A percentile compares a stretch with the other conserved stretches of the same genome.
These are phyloP conservation scores for Teunomyces barrocoloradensis DNA, from an alignment of 805 yeast species.

Conservation along the genomic window DNA sequence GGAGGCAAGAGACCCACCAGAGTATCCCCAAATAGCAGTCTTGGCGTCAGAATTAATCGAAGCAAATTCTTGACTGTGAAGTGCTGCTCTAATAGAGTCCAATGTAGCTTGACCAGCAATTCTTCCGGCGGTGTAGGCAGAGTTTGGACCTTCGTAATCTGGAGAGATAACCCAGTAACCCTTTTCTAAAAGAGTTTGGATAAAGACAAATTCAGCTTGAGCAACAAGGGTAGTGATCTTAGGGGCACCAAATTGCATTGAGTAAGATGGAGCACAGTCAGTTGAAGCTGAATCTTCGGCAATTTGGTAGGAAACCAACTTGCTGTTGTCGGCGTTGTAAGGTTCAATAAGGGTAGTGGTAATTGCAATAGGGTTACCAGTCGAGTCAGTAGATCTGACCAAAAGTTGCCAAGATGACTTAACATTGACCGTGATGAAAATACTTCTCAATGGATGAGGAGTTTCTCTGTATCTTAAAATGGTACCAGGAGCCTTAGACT, in stretches of 20 bases:
- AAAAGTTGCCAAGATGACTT: constrained; percentile 17
- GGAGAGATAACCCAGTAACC: constrained; percentile 21
- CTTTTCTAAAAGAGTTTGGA: constrained; percentile 13
- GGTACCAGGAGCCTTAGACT: constrained; percentile 18
- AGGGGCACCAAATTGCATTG: constrained; percentile 6
- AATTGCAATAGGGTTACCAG: constrained; percentile 18
- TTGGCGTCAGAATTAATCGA: constrained; percentile 15
- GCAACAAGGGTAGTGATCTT: constrained; percentile 7
- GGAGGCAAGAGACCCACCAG: constrained; percentile 24
- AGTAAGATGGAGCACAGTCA: constrained; percentile 22
- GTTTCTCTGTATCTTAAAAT: constrained; percentile 20
- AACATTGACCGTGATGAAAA: constrained; percentile 17
- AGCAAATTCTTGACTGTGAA: constrained; percentile 11
- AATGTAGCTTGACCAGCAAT: constrained; percentile 19
- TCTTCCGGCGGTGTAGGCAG: constrained; percentile 19
- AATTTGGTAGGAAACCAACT: constrained; percentile 18
- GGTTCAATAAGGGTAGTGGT: constrained; percentile 23
- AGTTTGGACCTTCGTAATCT: constrained; percentile 20
- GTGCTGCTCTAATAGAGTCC: constrained; percentile 17
- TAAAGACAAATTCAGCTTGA: constrained; percentile 15
- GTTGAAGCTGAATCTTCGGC: constrained; percentile 19
- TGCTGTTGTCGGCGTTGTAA: constrained; percentile 19
- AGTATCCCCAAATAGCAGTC: constrained; percentile 21
- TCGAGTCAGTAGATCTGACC: constrained; percentile 20
- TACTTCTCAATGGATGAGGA: constrained; percentile 18